phyloP scores from a whole-genome alignment of 495 filamentous ascomycete genomes.

The Penicillium soppii region DNA sequence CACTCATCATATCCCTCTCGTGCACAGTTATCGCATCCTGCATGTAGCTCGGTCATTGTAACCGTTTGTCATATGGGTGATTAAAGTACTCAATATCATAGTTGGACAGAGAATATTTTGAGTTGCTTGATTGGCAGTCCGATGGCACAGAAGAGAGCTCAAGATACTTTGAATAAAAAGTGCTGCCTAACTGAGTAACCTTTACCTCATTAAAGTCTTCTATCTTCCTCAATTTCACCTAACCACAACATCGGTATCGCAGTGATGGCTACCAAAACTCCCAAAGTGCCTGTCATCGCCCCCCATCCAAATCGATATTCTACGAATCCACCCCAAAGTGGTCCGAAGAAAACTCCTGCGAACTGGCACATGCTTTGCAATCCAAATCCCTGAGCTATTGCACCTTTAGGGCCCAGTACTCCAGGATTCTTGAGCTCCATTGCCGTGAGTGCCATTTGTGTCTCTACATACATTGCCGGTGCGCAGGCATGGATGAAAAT shows the following conservation, averaged over 20 bases:
- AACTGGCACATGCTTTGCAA: slow-evolving; percentile 56
- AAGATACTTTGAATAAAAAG: not conserved
- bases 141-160: too few species aligned
- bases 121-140: too few species aligned
- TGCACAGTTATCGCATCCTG: too few species aligned
- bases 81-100: too few species aligned
- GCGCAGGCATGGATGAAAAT: slow-evolving; percentile 27
- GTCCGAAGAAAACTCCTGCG: slow-evolving; percentile 60
- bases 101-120: too few species aligned
- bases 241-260: slow-evolving; percentile 30
- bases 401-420: slow-evolving; percentile 43
- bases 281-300: slow-evolving; percentile 40
- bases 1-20: too few species aligned
- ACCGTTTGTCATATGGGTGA: too few species aligned
- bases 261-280: slow-evolving; percentile 24
- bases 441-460: slow-evolving; percentile 61
- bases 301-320: slow-evolving; percentile 61
- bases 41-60: too few species aligned
- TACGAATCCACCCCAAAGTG: slow-evolving; percentile 63
- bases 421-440: slow-evolving; percentile 53
- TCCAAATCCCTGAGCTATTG: slow-evolving; percentile 61
- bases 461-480: slow-evolving; percentile 62
- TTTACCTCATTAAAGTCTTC: slow-evolving; percentile 4
- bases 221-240: slow-evolving; percentile 5
- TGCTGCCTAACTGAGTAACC: slow-evolving; percentile 2